phyloP scores from a whole-genome alignment of 129 eudicot genomes.

The Oenanthe sinensis region DNA sequence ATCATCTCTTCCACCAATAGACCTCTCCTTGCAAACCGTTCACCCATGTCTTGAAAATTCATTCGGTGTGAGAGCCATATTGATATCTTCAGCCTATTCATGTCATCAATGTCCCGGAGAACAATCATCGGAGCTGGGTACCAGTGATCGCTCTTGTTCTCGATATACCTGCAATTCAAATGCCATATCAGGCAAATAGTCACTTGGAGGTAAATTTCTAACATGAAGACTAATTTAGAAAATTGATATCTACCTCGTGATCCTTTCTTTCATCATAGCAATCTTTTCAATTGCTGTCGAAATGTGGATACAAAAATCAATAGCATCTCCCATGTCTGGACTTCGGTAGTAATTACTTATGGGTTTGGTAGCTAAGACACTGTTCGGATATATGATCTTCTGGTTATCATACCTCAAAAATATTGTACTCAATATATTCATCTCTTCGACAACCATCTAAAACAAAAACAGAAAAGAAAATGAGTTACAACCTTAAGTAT shows the following conservation, averaged over 20 bases:
- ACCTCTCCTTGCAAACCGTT: slow-evolving; percentile 44
- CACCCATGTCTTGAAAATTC: slow-evolving; percentile 57
- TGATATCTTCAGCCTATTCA: slow-evolving; percentile 39
- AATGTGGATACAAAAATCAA: slow-evolving; percentile 39
- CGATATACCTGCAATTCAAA: slow-evolving; percentile 34
- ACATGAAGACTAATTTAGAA: neutral
- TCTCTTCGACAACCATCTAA: slow-evolving; percentile 52
- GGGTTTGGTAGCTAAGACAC: slow-evolving; percentile 31
- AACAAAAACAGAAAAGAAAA: neutral
- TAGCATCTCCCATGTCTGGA: slow-evolving; percentile 50
- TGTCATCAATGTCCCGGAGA: slow-evolving; percentile 32
- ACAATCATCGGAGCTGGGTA: slow-evolving; percentile 39
- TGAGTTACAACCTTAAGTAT: neutral
- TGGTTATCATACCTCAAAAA: slow-evolving; percentile 46
- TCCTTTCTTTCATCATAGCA: slow-evolving; percentile 33
- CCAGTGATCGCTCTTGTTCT: slow-evolving; percentile 50
- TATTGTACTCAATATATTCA: slow-evolving; percentile 43
- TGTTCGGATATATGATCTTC: slow-evolving; percentile 40
- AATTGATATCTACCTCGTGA: slow-evolving; percentile 20
- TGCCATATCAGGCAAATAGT: neutral
- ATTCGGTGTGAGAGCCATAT: slow-evolving; percentile 45
- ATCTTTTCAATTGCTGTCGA: slow-evolving; percentile 41
- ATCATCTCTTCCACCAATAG: slow-evolving; percentile 45
- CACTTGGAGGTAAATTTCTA: too few species aligned
- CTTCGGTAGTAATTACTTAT: slow-evolving; percentile 47